Evolutionary conservation across 176 grass and related monocot genomes (phyloP), one percentile per base, ranked within the genome.

Genomic region (Ampelocalamus luodianensis): DNA sequence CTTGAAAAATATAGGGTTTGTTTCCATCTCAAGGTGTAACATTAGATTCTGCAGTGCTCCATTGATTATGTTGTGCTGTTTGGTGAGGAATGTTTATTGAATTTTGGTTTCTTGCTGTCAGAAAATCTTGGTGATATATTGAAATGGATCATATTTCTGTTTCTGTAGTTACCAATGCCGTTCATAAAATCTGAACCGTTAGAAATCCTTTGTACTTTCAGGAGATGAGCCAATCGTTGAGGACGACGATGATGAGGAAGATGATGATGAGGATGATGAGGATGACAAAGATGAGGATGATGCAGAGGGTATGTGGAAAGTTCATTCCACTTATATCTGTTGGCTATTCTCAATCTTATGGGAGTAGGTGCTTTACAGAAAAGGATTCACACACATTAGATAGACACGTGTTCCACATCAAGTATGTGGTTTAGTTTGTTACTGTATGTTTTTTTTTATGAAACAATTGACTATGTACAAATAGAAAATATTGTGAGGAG

Each of bases 281-380:
- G 88, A 93, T 72, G 85, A 90, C 63, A 85, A 93, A 44, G 88
- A 93, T 80, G 91, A 90, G 0, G 88, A 93, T 79, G 88, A 88
- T 53, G 85, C 2, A 1, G 88, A 90, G 36, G 91, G 91, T 92
- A 92, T 23, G 72, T 44, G n/a, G 17, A 73, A 64, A 10, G 13
- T 55, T 1, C 74, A 32, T 16, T n/a, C 3, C 1, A 42, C 23
- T 80, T 4, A 1, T 37, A 11, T 40, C 10, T 40, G 15, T 79
- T 79, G 23, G 22, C 62, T 56, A 26, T 4, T 6, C 11, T 59
- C 14, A 22, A 50, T 56, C 0, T 49, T 46, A 65, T 46, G 10
- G 66, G 20, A 42, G 18, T 42, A 34, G 18, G 32, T 38, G 38
- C 16, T 68, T 39, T 9, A 10, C 17, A 18, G 5, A 17, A 39